A percentile compares a stretch with the other conserved stretches of the same genome.
Evolutionary conservation across 352 stramenopile species (phyloP).

Genomic region (Globisporangium ultimum): DNA sequence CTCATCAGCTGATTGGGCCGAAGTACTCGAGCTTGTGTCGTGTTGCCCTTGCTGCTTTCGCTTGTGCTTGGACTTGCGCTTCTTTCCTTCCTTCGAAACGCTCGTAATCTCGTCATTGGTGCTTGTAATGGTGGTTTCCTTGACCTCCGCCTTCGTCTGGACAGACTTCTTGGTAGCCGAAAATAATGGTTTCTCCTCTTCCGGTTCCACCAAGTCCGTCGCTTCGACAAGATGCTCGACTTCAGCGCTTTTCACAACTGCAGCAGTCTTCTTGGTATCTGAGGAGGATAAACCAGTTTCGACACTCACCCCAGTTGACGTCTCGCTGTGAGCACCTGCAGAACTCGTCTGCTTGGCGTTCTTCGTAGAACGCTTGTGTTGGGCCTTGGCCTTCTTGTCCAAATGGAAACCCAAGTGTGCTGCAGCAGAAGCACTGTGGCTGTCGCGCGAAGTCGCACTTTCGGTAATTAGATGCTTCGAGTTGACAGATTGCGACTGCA

Average conservation of each 20-base stretch:
- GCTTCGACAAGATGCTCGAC: background rate
- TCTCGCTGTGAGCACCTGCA: background rate
- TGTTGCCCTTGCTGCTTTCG: conserved; percentile 12
- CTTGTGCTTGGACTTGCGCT: conserved; percentile 17
- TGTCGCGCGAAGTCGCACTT: background rate
- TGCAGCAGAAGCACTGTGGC: background rate
- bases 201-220: conserved; percentile 2
- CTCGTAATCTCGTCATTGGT: background rate
- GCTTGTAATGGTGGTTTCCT: background rate
- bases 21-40: background rate
- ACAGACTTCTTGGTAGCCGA: background rate
- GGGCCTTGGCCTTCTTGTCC: conserved; percentile 1
- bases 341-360: background rate
- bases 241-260: background rate
- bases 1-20: background rate
- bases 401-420: background rate
- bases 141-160: background rate
- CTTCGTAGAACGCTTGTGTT: conserved; percentile 1
- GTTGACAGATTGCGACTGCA: background rate
- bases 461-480: background rate
- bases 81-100: conserved; percentile 15
- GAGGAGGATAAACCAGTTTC: background rate
- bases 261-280: background rate
- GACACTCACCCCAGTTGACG: background rate
- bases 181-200: background rate